These are phyloP conservation scores for Ganoderma leucocontextum DNA, from an alignment of 1,284 basidiomycete species.

Conservation along the genomic window DNA sequence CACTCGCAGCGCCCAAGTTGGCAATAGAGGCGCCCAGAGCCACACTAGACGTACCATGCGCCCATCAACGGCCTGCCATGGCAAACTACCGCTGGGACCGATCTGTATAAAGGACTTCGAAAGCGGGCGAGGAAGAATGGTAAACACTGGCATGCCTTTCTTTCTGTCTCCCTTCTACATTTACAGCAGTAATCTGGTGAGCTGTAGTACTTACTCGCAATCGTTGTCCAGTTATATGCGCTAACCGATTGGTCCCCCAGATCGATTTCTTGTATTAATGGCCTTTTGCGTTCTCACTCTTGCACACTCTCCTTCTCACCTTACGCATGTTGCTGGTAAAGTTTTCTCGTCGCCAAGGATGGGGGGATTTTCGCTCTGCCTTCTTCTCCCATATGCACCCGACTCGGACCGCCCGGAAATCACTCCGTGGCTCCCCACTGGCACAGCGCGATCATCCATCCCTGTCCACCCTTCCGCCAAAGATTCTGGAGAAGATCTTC, in stretches of 20 bases:
- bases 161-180: background rate
- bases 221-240: background rate
- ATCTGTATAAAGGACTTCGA: background rate
- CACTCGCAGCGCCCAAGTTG: background rate
- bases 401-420: background rate
- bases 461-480: constrained; percentile 1
- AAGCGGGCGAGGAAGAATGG: background rate
- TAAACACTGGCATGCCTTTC: background rate
- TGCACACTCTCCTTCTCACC: background rate
- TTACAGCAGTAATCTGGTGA: background rate
- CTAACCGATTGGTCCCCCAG: background rate
- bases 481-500: constrained; percentile 19
- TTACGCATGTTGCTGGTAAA: background rate
- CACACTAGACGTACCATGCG: too few relatives aligned
- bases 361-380: too few relatives aligned
- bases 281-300: background rate
- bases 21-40: background rate
- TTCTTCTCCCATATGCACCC: too few relatives aligned
- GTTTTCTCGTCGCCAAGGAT: background rate
- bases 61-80: background rate
- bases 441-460: background rate
- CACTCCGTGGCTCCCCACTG: background rate
- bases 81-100: background rate
- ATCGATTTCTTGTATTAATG: background rate
- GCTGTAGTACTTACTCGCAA: background rate